Evolutionary conservation across 2,329 filamentous ascomycete genomes (phyloP), one percentile per base, ranked within the genome.

Genomic region (Trichophyton schoenleinii): DNA sequence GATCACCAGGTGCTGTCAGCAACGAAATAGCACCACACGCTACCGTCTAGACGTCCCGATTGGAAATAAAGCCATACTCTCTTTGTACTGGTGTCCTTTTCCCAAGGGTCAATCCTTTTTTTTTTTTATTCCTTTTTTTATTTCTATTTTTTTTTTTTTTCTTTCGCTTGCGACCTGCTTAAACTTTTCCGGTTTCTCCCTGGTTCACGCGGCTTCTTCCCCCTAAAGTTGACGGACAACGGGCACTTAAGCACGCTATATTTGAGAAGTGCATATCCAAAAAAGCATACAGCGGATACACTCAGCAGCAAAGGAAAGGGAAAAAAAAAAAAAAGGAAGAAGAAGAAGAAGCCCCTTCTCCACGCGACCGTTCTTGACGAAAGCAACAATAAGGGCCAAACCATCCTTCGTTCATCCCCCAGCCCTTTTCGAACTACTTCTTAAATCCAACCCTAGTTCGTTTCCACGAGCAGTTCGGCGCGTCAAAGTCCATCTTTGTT

Each of bases 161-260:
- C n/a, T 58, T 58, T 41, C 55, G 55, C 55, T 55, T 55, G 52
- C 52, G 15, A 25, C 20, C 31, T 34, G 52, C 31, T 36, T 55
- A 55, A 58, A 58, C 34, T 25, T 58, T 58, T n/a, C 55, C 38
- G 55, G 55, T 15, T 44, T 58, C 58, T 59, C 36, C 44, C 58
- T 59, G 41, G 41, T 59, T 36, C 58, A 46, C 44, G 44, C 58
- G 41, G 58, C 58, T 34, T 59, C 38, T 52, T 59, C 31, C 41
- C 36, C 58, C 58, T 49, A 52, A 44, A 52, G 38, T 59, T 48
- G 38, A 48, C 58, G 44, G 41, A 59, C 58, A 42, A 28, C 38
- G 41, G 55, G 41, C 55, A 58, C 55, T 42, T 58, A 58, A 58
- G 55, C 55, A 58, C 55, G 55, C 55, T 58, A 58, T 58, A 28